A percentile compares a stretch with the other conserved stretches of the same genome.
Conservation (phyloP, 1,139 yeast species). For the Hanseniaspora sp. region DNA sequence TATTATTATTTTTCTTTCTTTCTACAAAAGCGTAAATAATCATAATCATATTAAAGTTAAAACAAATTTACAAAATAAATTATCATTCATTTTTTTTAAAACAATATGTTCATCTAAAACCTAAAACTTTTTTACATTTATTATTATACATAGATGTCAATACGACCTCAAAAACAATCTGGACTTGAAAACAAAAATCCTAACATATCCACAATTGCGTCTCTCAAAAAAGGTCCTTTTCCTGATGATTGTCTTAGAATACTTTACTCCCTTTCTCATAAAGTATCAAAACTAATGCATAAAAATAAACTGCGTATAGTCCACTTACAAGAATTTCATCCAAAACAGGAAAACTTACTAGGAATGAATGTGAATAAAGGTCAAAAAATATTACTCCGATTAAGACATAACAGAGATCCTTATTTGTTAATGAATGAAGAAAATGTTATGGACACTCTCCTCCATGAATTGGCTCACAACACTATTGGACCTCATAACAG, state of each 20-base stretch:
- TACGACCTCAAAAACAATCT: background rate
- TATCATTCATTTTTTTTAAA: too few relatives aligned
- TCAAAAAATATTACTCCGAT: slow-evolving; percentile 56
- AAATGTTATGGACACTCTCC: slow-evolving; percentile 65
- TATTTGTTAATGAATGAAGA: slow-evolving; percentile 53
- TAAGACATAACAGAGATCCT: slow-evolving; percentile 51
- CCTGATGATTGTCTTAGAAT: slow-evolving; percentile 48
- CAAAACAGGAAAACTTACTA: slow-evolving; percentile 52
- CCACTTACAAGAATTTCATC: slow-evolving; percentile 69
- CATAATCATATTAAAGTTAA: too few relatives aligned
- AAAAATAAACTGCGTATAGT: slow-evolving; percentile 57
- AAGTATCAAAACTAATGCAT: slow-evolving; percentile 66
- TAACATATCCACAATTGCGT: slow-evolving; percentile 43
- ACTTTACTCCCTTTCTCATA: slow-evolving; percentile 49
- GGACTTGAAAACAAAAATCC: slow-evolving; percentile 36
- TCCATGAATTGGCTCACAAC: slow-evolving; percentile 85
- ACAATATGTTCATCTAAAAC: too few relatives aligned
- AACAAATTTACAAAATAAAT: too few relatives aligned
- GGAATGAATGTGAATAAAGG: slow-evolving; percentile 89
- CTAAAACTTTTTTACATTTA: background rate
- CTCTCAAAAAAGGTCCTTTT: slow-evolving; percentile 43
- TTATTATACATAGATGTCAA: background rate
- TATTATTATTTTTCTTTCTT: too few relatives aligned
- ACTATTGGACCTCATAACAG: slow-evolving; percentile 69
- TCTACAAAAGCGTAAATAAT: too few relatives aligned